Evolutionary conservation across 2,329 filamentous ascomycete species (phyloP).

Genomic region (Scleromitrula shiraiana): DNA sequence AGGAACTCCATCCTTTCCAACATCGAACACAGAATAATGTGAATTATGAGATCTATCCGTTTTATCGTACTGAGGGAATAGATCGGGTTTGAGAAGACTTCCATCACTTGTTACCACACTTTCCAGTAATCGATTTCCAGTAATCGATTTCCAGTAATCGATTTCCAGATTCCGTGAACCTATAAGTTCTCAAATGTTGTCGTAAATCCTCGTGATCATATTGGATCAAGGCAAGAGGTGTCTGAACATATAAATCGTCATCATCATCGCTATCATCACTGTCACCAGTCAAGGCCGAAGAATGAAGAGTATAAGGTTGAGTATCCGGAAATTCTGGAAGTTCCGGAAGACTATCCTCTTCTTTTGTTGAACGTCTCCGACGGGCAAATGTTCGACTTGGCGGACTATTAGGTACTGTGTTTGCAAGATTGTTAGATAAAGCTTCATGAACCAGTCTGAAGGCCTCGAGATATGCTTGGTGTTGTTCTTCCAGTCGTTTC

Average conservation of each 20-base stretch:
- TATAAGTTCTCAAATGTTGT: constrained; percentile 36
- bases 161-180: constrained; percentile 35
- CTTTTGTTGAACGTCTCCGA: constrained; percentile 1
- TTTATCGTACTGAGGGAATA: constrained; percentile 18
- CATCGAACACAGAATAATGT: constrained; percentile 25
- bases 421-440: constrained; percentile 11
- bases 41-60: constrained; percentile 20
- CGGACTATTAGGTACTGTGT: neutral
- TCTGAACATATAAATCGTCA: constrained; percentile 33
- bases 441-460: constrained; percentile 22
- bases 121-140: constrained; percentile 35
- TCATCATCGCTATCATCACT: constrained; percentile 32
- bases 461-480: constrained; percentile 22
- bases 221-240: constrained; percentile 31
- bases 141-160: too few relatives aligned
- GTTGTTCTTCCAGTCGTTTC: constrained; percentile 21
- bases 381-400: constrained; percentile 2
- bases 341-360: neutral
- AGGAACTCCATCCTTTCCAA: constrained; percentile 22
- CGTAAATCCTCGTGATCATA: constrained; percentile 38
- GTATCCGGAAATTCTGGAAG: neutral
- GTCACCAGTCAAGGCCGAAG: constrained; percentile 26
- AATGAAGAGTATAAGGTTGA: constrained; percentile 13
- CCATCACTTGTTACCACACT: constrained; percentile 18
- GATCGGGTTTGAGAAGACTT: constrained; percentile 14